Base-by-base conservation (phyloP, 2,329 filamentous ascomycete genomes). In the Truncatella angustata region DNA sequence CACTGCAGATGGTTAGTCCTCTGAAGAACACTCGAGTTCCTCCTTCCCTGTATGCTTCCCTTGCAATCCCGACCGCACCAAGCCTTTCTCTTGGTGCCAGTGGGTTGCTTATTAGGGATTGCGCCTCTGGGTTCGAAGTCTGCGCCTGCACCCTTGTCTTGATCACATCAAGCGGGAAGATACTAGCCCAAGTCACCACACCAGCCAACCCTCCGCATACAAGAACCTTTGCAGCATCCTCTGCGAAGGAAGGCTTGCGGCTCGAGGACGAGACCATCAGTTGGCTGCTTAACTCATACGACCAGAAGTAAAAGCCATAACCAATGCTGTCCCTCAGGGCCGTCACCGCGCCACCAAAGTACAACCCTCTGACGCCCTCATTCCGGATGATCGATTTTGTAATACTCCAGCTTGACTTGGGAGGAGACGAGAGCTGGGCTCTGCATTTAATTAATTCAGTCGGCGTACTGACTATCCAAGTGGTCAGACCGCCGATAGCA, bases 241-340 rank as follows among this genome's bases (percentile, higher is more conserved):
- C 69, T 11, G 70, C 60, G 40, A 66, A 52, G 0, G 63, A 63
- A 42, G 21, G 42, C 14, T 32, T 34, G 14, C 16, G 35, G 16
- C 50, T 45, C 21, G 24, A 24, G n/a, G 47, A 35, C 32, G 71
- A 71, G 16, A 73, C 73, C 68, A 85, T 75, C 50, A 76, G 73
- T 32, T 82, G 78, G 56, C 87, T 90, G 57, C 79, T 83, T 53
- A 92, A 73, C 69, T 95, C 89, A 65, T 97, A 97, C 1, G 88
- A 87, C 88, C 89, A 96, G 69, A 97, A 97, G 66, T 97, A 97
- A 69, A 97, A 97, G 0, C 92, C 93, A 71, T 97, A 97, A n/a
- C 93, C 93, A 51, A 97, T 81, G 53, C 87, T 87, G 70, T 97
- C 93, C 46, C 93, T 80, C 36, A 93, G 66, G 49, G 87, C 90